A percentile compares a stretch with the other conserved stretches of the same genome.
These are phyloP conservation scores for Stentor coeruleus DNA, from an alignment of 73 alveolate species.

Conservation along the genomic window DNA sequence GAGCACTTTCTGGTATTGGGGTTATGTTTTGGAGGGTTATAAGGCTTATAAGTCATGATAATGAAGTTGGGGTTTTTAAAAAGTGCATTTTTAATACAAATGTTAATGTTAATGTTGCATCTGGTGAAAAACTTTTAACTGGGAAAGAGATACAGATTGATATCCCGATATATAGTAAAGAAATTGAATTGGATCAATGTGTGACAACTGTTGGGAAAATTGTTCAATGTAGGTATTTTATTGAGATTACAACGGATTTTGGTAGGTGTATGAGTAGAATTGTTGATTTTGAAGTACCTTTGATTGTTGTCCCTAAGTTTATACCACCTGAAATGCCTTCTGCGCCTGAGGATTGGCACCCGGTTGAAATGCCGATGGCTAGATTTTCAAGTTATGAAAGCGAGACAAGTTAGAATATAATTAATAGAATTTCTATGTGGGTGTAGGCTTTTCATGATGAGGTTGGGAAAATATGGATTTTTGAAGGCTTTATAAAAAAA, in stretches of 20 bases:
- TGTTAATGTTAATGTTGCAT: neutral
- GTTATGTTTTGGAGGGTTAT: slow-evolving; percentile 14
- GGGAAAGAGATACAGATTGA: neutral
- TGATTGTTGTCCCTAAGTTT: neutral
- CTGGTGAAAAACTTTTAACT: neutral
- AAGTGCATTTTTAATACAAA: neutral
- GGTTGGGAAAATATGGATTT: no score
- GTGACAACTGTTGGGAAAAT: neutral
- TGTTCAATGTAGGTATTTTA: neutral
- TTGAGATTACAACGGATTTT: slow-evolving; percentile 6
- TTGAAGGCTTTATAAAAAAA: no score
- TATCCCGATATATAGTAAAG: neutral
- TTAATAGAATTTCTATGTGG: no score
- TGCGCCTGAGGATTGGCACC: slow-evolving; percentile 20
- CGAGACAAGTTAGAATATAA: no score
- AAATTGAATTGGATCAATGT: neutral
- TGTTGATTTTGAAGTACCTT: slow-evolving; percentile 13
- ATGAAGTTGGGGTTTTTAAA: neutral
- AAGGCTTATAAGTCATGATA: slow-evolving; percentile 4
- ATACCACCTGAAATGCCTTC: neutral
- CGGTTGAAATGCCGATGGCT: slow-evolving; percentile 25
- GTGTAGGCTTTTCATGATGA: no score
- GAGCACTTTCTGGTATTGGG: neutral
- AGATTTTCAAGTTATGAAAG: no score
- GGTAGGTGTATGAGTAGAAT: neutral